These are phyloP conservation scores for Penstemon davidsonii DNA, from an alignment of 257 asterid species.

Conservation along the genomic window DNA sequence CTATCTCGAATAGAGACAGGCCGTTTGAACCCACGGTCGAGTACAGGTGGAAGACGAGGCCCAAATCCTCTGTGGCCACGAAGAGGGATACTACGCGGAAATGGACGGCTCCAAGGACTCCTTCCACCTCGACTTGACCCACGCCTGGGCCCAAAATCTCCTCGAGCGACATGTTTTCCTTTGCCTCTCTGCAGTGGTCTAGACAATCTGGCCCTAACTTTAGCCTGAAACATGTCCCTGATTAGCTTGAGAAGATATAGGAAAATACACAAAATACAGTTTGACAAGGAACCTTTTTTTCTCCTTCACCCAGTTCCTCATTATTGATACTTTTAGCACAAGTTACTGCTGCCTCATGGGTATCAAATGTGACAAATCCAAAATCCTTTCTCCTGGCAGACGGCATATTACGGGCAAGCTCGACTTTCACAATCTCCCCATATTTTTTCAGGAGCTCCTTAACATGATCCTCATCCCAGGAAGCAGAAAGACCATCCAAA, in stretches of 20 bases:
- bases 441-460: slow-evolving; percentile 44
- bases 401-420: slow-evolving; percentile 59
- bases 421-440: slow-evolving; percentile 50
- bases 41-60: slow-evolving; percentile 56
- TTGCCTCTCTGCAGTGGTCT: slow-evolving; percentile 97
- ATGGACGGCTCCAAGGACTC: slow-evolving; percentile 76
- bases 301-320: slow-evolving; percentile 51
- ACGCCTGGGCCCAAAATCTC: slow-evolving; percentile 62
- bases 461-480: slow-evolving; percentile 59
- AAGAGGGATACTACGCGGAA: slow-evolving; percentile 51
- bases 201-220: slow-evolving; percentile 95
- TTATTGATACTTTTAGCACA: slow-evolving; percentile 53
- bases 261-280: too few species aligned
- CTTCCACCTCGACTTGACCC: slow-evolving; percentile 53
- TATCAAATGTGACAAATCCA: slow-evolving; percentile 57
- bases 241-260: slow-evolving; percentile 21
- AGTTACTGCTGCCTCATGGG: slow-evolving; percentile 64
- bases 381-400: slow-evolving; percentile 66
- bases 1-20: slow-evolving; percentile 68
- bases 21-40: slow-evolving; percentile 68
- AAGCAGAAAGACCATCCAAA: slow-evolving; percentile 63
- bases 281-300: slow-evolving; percentile 39
- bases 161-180: slow-evolving; percentile 77
- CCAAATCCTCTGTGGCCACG: slow-evolving; percentile 60
- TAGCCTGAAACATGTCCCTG: slow-evolving; percentile 58